Conservation (phyloP, 768 basidiomycete species). For the Lanmaoa rubissima region DNA sequence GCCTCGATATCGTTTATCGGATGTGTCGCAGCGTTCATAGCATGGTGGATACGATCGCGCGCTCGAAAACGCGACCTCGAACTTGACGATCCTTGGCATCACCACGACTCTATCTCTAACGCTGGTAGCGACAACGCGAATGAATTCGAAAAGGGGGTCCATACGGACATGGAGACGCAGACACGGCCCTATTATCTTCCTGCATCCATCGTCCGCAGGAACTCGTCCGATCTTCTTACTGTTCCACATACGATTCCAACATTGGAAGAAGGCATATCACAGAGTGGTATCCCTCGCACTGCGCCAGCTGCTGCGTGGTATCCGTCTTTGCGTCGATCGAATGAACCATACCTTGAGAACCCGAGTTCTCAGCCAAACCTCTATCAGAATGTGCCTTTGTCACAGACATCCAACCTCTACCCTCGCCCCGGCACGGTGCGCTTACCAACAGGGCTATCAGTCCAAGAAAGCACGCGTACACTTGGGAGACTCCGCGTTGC, state of each 20-base stretch:
- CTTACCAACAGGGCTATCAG: conserved; percentile 17
- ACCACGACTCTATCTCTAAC: conserved; percentile 18
- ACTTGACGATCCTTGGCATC: conserved; percentile 34
- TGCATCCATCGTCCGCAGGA: conserved; percentile 19
- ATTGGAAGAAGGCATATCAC: neutral
- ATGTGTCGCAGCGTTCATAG: conserved; percentile 44
- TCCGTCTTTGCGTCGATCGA: neutral
- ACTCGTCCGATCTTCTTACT: conserved; percentile 18
- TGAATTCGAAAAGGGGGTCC: neutral
- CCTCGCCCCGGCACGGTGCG: conserved; percentile 17
- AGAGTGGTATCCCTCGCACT: conserved; percentile 1
- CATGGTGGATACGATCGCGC: conserved; percentile 47
- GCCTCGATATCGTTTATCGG: conserved; percentile 46
- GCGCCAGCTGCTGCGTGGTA: neutral
- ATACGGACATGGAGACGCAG: conserved; percentile 15
- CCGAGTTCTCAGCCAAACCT: neutral
- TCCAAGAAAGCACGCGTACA: conserved; percentile 34
- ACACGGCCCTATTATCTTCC: conserved; percentile 24
- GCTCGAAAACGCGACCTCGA: conserved; percentile 36
- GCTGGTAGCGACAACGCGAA: neutral
- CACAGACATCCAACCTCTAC: neutral
- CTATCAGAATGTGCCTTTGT: conserved; percentile 1
- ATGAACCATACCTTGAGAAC: conserved; percentile 5
- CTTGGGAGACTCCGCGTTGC: conserved; percentile 48
- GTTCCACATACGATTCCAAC: conserved; percentile 16